A percentile compares a stretch with the other conserved stretches of the same genome.
Conservation (phyloP, 2,329 filamentous ascomycete genomes). For the Aureobasidium sp. region DNA sequence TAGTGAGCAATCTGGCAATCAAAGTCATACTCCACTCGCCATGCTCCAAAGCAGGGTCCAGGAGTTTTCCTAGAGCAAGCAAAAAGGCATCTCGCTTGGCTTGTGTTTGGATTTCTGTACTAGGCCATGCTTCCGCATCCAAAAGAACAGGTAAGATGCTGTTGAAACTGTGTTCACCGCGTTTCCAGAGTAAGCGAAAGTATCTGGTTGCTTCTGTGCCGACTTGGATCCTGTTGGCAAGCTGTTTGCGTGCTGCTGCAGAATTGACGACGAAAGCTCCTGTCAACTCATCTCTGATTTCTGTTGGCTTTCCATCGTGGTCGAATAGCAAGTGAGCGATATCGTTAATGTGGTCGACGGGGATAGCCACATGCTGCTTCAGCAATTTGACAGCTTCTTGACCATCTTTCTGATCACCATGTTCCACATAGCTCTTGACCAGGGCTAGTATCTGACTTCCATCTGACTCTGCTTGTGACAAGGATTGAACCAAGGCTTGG, state of each 20-base stretch:
- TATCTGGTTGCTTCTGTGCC: constrained; percentile 17
- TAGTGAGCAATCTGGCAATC: constrained; percentile 52
- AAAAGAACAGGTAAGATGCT: constrained; percentile 37
- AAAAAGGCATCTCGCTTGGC: constrained; percentile 56
- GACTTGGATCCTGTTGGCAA: constrained; percentile 26
- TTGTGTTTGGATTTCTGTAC: constrained; percentile 38
- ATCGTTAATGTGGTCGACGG: constrained; percentile 32
- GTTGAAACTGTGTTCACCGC: constrained; percentile 41
- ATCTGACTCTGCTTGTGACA: background rate
- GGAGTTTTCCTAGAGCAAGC: constrained; percentile 77
- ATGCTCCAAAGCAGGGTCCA: constrained; percentile 78
- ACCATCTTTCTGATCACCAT: constrained; percentile 34
- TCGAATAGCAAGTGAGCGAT: constrained; percentile 38
- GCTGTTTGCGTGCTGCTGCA: constrained; percentile 32
- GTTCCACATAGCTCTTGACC: constrained; percentile 21
- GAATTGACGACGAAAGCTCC: constrained; percentile 23
- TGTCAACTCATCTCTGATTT: constrained; percentile 34
- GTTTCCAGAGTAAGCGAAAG: constrained; percentile 39
- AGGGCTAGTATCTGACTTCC: constrained; percentile 1
- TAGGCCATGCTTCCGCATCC: constrained; percentile 36
- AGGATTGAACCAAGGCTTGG: background rate
- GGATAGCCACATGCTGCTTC: constrained; percentile 26
- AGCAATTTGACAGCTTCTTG: constrained; percentile 31
- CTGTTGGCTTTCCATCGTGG: constrained; percentile 25
- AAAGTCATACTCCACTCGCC: constrained; percentile 55